A percentile compares a stretch with the other conserved stretches of the same genome.
Evolutionary conservation across 1,284 basidiomycete species (phyloP).

Genomic region (Papiliotrema nemorosa): DNA sequence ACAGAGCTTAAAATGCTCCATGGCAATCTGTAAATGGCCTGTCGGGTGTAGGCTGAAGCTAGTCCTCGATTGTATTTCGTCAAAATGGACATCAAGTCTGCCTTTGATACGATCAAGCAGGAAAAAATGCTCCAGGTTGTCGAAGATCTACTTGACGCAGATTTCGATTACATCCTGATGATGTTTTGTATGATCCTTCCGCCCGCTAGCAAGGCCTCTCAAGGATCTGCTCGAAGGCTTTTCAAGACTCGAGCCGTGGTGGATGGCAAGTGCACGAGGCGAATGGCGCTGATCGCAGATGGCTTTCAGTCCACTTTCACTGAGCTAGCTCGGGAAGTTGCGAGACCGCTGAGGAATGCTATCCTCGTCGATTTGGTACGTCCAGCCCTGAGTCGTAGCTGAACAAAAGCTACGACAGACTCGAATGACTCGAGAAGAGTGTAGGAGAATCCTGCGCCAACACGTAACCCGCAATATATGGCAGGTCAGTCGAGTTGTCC

Average conservation of each 20-base stretch:
- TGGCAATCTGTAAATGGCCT: slow-evolving; percentile 57
- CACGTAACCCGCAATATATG: slow-evolving; percentile 91
- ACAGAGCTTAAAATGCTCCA: slow-evolving; percentile 52
- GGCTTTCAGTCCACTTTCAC: slow-evolving; percentile 17
- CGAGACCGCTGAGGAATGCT: slow-evolving; percentile 66
- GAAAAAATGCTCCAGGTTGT: slow-evolving; percentile 76
- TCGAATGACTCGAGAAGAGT: slow-evolving; percentile 53
- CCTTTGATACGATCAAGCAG: slow-evolving; percentile 96
- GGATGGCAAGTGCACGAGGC: slow-evolving; percentile 16
- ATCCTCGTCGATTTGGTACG: slow-evolving; percentile 80
- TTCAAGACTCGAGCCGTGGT: slow-evolving; percentile 35
- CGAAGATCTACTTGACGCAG: slow-evolving; percentile 64
- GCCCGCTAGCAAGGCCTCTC: slow-evolving; percentile 34
- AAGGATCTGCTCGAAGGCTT: slow-evolving; percentile 26
- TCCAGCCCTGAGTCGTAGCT: not conserved
- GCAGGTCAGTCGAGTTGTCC: slow-evolving; percentile 57
- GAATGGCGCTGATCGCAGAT: slow-evolving; percentile 49
- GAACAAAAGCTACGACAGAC: slow-evolving; percentile 18
- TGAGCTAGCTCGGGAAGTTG: slow-evolving; percentile 55
- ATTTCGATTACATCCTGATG: slow-evolving; percentile 38
- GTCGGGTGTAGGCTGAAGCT: slow-evolving; percentile 59
- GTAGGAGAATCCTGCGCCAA: slow-evolving; percentile 72
- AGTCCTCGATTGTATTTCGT: slow-evolving; percentile 89
- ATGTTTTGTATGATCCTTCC: slow-evolving; percentile 38
- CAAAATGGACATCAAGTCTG: slow-evolving; percentile 91